Evolutionary conservation across 1,139 yeast genomes (phyloP).

Genomic region (Debaryomyces udenii): DNA sequence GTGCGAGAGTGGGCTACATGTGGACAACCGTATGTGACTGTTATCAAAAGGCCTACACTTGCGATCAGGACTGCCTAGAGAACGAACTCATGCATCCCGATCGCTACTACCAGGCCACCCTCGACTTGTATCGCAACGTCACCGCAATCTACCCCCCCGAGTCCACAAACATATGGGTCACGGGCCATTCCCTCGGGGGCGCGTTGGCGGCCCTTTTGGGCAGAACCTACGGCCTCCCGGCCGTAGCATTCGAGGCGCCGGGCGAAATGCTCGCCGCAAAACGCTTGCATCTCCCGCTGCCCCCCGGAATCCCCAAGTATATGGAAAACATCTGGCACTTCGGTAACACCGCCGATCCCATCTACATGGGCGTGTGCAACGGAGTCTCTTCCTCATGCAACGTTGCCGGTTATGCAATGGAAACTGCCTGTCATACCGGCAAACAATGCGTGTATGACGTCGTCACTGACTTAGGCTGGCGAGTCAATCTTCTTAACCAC

Average conservation of each 20-base stretch:
- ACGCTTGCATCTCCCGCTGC: conserved; percentile 86
- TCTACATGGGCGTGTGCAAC: conserved; percentile 94
- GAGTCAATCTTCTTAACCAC: conserved; percentile 83
- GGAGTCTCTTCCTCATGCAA: conserved; percentile 93
- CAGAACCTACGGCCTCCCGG: conserved; percentile 88
- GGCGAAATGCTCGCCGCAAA: conserved; percentile 85
- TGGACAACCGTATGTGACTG: conserved; percentile 98
- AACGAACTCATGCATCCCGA: conserved; percentile 72
- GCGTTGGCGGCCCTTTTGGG: conserved; percentile 81
- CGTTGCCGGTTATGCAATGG: conserved; percentile 96
- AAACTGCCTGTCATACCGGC: conserved; percentile 93
- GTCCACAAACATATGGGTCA: conserved; percentile 74
- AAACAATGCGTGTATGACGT: conserved; percentile 86
- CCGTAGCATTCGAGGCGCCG: conserved; percentile 90
- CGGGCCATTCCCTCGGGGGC: conserved; percentile 97
- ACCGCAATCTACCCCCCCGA: conserved; percentile 64
- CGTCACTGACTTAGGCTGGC: conserved; percentile 90
- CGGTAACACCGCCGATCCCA: conserved; percentile 97
- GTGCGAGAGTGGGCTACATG: conserved; percentile 88
- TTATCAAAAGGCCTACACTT: conserved; percentile 79
- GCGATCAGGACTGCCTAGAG: conserved; percentile 88
- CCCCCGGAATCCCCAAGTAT: conserved; percentile 84
- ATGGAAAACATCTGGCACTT: conserved; percentile 90
- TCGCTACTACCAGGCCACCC: conserved; percentile 77
- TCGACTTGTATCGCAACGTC: conserved; percentile 79